phyloP scores from a whole-genome alignment of 2,329 filamentous ascomycete species.

The Huntiella abstrusa region DNA sequence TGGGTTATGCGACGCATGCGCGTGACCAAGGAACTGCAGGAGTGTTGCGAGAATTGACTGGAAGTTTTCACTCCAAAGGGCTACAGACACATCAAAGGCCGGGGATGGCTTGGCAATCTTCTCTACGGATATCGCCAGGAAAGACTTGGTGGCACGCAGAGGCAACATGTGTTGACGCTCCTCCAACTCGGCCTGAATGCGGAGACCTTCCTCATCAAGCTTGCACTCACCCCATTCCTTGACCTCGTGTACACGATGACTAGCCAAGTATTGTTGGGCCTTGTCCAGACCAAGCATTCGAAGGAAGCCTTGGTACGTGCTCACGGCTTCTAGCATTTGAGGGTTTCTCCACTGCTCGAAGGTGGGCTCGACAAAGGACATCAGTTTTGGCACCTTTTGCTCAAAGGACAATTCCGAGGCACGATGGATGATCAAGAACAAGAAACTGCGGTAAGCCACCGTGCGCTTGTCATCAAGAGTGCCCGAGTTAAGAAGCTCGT shows the following conservation, averaged over 20 bases:
- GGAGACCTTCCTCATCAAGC: conserved; percentile 61
- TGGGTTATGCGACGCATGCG: conserved; percentile 79
- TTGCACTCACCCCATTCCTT: conserved; percentile 65
- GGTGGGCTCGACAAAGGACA: conserved; percentile 66
- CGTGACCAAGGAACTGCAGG: conserved; percentile 69
- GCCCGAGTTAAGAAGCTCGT: conserved; percentile 56
- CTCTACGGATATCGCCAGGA: conserved; percentile 84
- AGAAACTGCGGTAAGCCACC: conserved; percentile 71
- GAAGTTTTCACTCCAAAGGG: conserved; percentile 71
- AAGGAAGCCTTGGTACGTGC: conserved; percentile 62
- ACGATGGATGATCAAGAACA: conserved; percentile 89
- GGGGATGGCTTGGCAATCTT: conserved; percentile 57
- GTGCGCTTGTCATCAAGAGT: conserved; percentile 64
- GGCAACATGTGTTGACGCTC: conserved; percentile 59
- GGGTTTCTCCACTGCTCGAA: conserved; percentile 61
- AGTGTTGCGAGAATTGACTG: conserved; percentile 70
- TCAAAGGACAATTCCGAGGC: conserved; percentile 53
- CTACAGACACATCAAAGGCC: conserved; percentile 56
- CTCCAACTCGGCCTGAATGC: conserved; percentile 61
- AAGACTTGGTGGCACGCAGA: conserved; percentile 71
- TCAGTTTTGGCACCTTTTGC: conserved; percentile 52
- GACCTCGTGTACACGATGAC: conserved; percentile 53
- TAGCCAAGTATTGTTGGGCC: conserved; percentile 60
- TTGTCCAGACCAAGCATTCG: conserved; percentile 59
- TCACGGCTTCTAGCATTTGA: conserved; percentile 47